These are phyloP conservation scores for Dryadomyces quercivorus DNA, from an alignment of 2,329 filamentous ascomycete genomes.

Conservation along the genomic window DNA sequence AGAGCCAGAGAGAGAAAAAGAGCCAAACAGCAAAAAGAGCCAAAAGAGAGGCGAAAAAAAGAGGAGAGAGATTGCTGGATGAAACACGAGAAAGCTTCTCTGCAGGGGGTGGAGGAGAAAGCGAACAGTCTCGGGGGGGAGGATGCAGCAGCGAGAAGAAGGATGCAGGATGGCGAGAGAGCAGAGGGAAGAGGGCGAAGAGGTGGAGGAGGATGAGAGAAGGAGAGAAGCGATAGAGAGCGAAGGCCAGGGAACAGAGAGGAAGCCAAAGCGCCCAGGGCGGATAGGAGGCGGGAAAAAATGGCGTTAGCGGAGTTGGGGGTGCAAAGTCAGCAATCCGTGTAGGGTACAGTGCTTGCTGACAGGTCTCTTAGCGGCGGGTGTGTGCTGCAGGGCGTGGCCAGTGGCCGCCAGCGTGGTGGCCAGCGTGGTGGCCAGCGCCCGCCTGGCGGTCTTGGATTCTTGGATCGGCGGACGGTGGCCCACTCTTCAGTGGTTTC, in stretches of 20 bases:
- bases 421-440: too few relatives aligned
- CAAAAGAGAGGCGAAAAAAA: not conserved
- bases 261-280: not conserved
- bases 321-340: not conserved
- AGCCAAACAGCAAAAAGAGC: too few relatives aligned
- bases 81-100: not conserved
- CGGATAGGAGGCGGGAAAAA: not conserved
- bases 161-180: not conserved
- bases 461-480: too few relatives aligned
- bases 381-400: too few relatives aligned
- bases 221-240: not conserved
- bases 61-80: not conserved
- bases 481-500: too few relatives aligned
- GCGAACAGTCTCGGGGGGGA: too few relatives aligned
- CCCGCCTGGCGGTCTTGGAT: too few relatives aligned
- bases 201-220: not conserved
- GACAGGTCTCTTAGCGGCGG: too few relatives aligned
- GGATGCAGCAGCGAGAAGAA: not conserved
- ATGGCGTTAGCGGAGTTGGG: not conserved
- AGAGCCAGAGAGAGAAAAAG: too few relatives aligned
- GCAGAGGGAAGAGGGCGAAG: not conserved
- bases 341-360: too few relatives aligned
- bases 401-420: too few relatives aligned
- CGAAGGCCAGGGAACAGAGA: not conserved
- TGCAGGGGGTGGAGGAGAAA: not conserved